Conservation (phyloP, 352 stramenopile species). For the Ophiocytium majus region DNA sequence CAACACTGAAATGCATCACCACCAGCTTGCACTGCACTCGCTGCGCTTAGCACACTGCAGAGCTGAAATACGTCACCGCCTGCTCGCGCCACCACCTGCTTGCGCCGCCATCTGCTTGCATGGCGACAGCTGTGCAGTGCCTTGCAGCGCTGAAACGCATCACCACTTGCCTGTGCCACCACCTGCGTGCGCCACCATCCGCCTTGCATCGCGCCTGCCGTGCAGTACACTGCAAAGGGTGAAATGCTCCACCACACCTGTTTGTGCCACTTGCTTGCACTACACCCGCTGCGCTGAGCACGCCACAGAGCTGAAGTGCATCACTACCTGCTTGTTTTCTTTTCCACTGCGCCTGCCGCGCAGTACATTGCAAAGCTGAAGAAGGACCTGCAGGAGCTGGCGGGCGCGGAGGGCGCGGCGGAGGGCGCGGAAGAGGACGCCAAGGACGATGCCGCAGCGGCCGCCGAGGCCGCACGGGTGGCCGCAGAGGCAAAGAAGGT, state of each 20-base stretch:
- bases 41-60: too few species aligned
- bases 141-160: too few species aligned
- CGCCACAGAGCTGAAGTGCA: not conserved
- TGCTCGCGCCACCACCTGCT: too few species aligned
- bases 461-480: not conserved
- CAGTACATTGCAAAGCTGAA: conserved; percentile 53
- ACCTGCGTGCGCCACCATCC: too few species aligned
- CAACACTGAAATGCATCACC: too few species aligned
- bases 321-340: not conserved
- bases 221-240: too few species aligned
- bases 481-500: conserved; percentile 17
- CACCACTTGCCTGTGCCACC: not conserved
- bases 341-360: not conserved
- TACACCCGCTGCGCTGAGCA: not conserved
- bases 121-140: too few species aligned
- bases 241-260: not conserved
- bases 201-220: too few species aligned
- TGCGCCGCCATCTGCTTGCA: too few species aligned
- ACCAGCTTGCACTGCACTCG: too few species aligned
- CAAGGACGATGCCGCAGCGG: not conserved
- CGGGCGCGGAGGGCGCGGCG: not conserved
- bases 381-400: conserved; percentile 37
- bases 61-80: too few species aligned
- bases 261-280: not conserved
- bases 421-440: not conserved